Evolutionary conservation across 495 filamentous ascomycete species (phyloP).

Genomic region (Tuber umbilicatum): DNA sequence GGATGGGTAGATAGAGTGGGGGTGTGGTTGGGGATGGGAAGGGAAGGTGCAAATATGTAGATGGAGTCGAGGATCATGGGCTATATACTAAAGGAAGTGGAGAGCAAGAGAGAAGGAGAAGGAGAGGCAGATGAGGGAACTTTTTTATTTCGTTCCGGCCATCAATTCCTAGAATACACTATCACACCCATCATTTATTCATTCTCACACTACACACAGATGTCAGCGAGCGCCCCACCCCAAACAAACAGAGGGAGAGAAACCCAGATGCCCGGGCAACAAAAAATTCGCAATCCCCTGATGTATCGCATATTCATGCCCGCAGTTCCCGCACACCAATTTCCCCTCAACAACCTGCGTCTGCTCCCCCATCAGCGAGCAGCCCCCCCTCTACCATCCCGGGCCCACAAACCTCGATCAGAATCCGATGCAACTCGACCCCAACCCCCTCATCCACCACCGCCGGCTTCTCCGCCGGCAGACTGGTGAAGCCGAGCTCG

Average conservation of each 20-base stretch:
- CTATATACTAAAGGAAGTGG: not conserved
- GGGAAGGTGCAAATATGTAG: not conserved
- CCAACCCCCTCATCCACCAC: slow-evolving; percentile 57
- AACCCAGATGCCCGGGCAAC: slow-evolving; percentile 83
- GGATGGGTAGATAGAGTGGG: not conserved
- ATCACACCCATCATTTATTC: not conserved
- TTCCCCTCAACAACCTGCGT: slow-evolving; percentile 82
- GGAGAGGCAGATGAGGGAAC: slow-evolving; percentile 4
- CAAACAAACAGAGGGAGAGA: slow-evolving; percentile 1
- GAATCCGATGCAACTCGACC: slow-evolving; percentile 68
- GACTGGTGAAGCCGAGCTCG: slow-evolving; percentile 82
- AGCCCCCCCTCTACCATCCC: not conserved
- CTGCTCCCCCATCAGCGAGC: slow-evolving; percentile 30
- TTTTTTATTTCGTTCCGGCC: slow-evolving; percentile 6
- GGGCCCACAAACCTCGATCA: slow-evolving; percentile 55
- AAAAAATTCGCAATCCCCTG: slow-evolving; percentile 97
- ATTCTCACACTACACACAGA: not conserved
- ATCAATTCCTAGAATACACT: not conserved
- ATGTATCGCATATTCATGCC: slow-evolving; percentile 83
- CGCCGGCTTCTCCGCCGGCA: slow-evolving; percentile 59
- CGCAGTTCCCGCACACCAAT: slow-evolving; percentile 83
- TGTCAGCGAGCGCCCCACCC: not conserved
- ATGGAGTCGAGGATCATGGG: not conserved
- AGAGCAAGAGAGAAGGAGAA: slow-evolving; percentile 10
- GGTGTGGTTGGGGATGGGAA: not conserved